phyloP scores from a whole-genome alignment of 129 eudicot genomes.

The Cynara cardunculus region DNA sequence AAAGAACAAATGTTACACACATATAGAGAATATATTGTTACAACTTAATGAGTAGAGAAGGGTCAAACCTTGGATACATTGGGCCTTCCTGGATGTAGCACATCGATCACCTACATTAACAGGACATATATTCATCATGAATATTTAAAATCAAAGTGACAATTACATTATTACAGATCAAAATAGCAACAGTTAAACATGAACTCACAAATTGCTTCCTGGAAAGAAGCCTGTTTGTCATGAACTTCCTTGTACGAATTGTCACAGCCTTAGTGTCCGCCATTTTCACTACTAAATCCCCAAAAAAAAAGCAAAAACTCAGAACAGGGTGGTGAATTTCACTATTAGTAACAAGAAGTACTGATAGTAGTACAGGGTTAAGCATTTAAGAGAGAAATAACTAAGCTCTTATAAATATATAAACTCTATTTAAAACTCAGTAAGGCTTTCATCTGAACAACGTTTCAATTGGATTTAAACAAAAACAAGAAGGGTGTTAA shows the following conservation, averaged over 20 bases:
- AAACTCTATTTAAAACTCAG: background rate
- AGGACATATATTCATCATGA: background rate
- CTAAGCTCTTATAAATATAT: background rate
- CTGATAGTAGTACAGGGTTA: background rate
- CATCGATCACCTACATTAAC: constrained; percentile 34
- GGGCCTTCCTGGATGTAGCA: constrained; percentile 39
- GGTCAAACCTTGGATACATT: constrained; percentile 35
- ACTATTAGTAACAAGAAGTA: background rate
- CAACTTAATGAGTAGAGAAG: background rate
- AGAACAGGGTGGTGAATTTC: background rate
- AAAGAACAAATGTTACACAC: background rate
- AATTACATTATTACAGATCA: background rate
- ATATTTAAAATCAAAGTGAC: background rate
- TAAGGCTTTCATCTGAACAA: background rate
- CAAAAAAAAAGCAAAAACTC: background rate
- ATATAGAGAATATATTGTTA: background rate
- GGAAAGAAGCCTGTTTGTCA: constrained; percentile 39
- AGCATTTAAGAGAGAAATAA: background rate
- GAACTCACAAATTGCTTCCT: constrained; percentile 41
- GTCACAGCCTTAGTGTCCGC: constrained; percentile 39
- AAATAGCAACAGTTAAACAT: background rate
- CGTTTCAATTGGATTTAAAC: background rate
- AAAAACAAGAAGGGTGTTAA: background rate
- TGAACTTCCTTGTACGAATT: constrained; percentile 36
- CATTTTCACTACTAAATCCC: constrained; percentile 22